Evolutionary conservation across 2,329 filamentous ascomycete genomes (phyloP), one percentile per base, ranked within the genome.

Genomic region (Paracorniculantispora psalliotae): DNA sequence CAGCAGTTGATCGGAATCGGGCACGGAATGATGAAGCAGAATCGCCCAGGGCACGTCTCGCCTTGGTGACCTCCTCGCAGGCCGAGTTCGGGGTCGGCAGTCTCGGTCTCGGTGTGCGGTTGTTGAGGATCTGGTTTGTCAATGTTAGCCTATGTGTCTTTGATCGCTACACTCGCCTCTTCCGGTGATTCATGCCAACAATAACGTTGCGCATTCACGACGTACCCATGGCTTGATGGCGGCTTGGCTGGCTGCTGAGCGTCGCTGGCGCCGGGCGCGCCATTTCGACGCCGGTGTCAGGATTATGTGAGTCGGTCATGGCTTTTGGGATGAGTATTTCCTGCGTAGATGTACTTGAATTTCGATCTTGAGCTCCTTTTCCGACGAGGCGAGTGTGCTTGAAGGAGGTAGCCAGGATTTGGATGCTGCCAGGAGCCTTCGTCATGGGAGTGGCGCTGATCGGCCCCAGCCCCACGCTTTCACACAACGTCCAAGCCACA

Each of bases 11-110:
- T 68, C 25, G 71, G 72, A n/a, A 74, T 63, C 3, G 71, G 71
- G 52, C 71, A 74, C 3, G 72, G 72, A 33, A 74, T 71, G 41
- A 72, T 69, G 61, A 73, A 74, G 65, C 72, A 74, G 59, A 73
- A 73, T 7, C 72, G 67, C 9, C 71, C 72, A 5, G 68, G 71
- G 57, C 72, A 75, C 43, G 55, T 55, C 39, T 61, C 63, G 21
- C 64, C 62, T 21, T 61, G 59, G 13, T 68, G 63, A 13, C 71
- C 71, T 47, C 71, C 69, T 52, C 71, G 64, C 33, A 72, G 61
- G 15, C 52, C 10, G 3, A 49, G 52, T 13, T 56, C 57, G 19
- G 47, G 35, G 5, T 52, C 56, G 26, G 19, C 28, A n/a, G 51
- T 46, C 8, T 62, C 56, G 15, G 66, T 51, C 3, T 67, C 62